A percentile compares a stretch with the other conserved stretches of the same genome.
Conservation (phyloP, 2,329 filamentous ascomycete species). For the Colletotrichum coccodes region DNA sequence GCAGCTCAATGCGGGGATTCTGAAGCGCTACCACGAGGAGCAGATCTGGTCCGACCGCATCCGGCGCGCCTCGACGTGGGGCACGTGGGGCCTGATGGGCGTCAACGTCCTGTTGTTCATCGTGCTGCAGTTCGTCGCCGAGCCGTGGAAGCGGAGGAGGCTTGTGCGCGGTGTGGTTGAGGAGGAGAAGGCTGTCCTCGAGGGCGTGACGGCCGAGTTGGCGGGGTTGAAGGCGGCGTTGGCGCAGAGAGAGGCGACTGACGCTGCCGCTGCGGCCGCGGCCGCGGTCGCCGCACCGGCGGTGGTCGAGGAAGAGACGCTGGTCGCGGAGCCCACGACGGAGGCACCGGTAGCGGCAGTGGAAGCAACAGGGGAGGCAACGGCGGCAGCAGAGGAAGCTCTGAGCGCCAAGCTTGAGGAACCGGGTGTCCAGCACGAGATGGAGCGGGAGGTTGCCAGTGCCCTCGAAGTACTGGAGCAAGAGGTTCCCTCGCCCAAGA, state of each 20-base stretch:
- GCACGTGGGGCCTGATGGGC: constrained; percentile 97
- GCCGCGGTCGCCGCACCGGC: constrained; percentile 43
- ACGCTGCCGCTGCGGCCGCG: constrained; percentile 40
- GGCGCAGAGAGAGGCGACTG: constrained; percentile 43
- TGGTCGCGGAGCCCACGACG: constrained; percentile 3
- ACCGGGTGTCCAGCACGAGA: constrained; percentile 20
- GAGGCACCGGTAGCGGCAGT: not conserved
- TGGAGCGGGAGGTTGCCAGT: constrained; percentile 21
- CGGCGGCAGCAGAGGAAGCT: constrained; percentile 16
- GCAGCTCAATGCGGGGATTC: constrained; percentile 82
- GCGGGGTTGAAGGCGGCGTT: constrained; percentile 43
- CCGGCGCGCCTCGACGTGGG: constrained; percentile 95
- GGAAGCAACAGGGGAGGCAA: constrained; percentile 1
- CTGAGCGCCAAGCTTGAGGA: constrained; percentile 18
- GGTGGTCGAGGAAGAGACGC: constrained; percentile 20
- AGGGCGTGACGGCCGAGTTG: constrained; percentile 58
- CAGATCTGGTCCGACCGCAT: constrained; percentile 99
- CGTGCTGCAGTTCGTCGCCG: constrained; percentile 86
- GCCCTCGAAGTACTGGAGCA: constrained; percentile 7
- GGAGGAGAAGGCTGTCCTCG: constrained; percentile 71
- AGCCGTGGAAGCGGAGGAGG: constrained; percentile 87
- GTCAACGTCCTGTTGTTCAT: constrained; percentile 92
- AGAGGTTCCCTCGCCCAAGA: constrained; percentile 27
- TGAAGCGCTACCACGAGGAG: constrained; percentile 96
- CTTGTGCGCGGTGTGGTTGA: constrained; percentile 87